A percentile compares a stretch with the other conserved stretches of the same genome.
phyloP scores from a whole-genome alignment of 1,139 yeast species.

The Meyerozyma carpophila region DNA sequence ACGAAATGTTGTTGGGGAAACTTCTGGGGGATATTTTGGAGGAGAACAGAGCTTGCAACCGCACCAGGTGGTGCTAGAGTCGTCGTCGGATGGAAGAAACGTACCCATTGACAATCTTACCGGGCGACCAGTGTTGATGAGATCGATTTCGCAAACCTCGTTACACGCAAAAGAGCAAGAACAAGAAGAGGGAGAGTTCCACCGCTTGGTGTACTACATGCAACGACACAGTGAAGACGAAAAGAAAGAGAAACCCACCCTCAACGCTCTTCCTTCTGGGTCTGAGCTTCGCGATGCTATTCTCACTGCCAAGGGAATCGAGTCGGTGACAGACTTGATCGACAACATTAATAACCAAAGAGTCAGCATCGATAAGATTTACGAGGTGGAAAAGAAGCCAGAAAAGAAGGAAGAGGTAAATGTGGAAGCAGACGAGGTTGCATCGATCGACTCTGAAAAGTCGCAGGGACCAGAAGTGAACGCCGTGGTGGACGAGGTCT shows the following conservation, averaged over 20 bases:
- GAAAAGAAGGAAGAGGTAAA: constrained; percentile 8
- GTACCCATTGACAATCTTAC: constrained; percentile 63
- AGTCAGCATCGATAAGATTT: constrained; percentile 52
- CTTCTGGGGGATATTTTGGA: constrained; percentile 21
- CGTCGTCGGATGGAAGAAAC: constrained; percentile 47
- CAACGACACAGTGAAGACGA: constrained; percentile 46
- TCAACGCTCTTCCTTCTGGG: constrained; percentile 61
- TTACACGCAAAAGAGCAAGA: constrained; percentile 70
- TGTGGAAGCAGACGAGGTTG: constrained; percentile 20
- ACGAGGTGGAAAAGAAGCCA: constrained; percentile 17
- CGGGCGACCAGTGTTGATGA: constrained; percentile 64
- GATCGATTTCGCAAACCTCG: constrained; percentile 62
- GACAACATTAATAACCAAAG: constrained; percentile 54
- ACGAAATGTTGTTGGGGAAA: constrained; percentile 11
- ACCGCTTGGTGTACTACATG: constrained; percentile 73
- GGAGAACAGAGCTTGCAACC: constrained; percentile 41
- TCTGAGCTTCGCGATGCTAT: constrained; percentile 72
- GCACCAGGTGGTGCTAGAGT: constrained; percentile 63
- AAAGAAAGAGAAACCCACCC: constrained; percentile 24
- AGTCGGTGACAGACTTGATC: constrained; percentile 65
- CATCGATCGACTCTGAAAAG: constrained; percentile 24
- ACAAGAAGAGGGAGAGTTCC: constrained; percentile 88
- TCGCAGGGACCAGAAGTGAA: constrained; percentile 16
- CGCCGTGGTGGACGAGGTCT: constrained; percentile 57
- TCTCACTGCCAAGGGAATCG: constrained; percentile 72